Conservation (phyloP, 1,139 yeast genomes). For the Yarrowia galli region DNA sequence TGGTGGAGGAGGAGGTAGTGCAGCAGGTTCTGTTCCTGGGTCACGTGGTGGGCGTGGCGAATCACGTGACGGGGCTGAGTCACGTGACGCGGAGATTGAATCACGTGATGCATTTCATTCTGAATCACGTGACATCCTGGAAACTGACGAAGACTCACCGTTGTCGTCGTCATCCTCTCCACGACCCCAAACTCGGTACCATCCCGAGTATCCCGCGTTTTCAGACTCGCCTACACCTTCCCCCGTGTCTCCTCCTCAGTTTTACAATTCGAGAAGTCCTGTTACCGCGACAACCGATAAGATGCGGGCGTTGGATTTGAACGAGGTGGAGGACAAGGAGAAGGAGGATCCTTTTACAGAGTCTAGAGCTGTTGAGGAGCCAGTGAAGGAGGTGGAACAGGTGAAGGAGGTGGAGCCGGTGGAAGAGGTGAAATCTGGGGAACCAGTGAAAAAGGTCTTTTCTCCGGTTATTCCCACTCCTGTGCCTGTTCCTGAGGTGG, state of each 20-base stretch:
- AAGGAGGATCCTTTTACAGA: conserved; percentile 8
- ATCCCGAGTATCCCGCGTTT: conserved; percentile 1
- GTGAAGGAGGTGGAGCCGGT: not conserved
- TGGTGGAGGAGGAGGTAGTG: too few species aligned
- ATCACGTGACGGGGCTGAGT: not conserved
- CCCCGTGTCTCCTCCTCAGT: conserved; percentile 18
- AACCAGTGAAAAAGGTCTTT: not conserved
- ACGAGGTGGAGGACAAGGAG: not conserved
- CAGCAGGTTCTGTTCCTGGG: not conserved
- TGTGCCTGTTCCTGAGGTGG: conserved; percentile 5
- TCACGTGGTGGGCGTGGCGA: too few species aligned
- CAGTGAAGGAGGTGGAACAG: not conserved
- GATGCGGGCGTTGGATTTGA: conserved; percentile 4
- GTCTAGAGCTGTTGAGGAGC: too few species aligned
- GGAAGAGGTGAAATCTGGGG: not conserved
- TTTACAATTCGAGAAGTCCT: conserved; percentile 21
- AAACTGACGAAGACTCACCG: too few species aligned
- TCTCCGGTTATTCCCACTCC: conserved; percentile 22
- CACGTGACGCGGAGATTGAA: not conserved
- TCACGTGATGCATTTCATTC: not conserved
- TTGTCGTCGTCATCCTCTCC: too few species aligned
- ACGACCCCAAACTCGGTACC: not conserved
- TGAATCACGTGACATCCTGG: not conserved
- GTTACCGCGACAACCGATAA: not conserved
- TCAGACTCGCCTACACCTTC: conserved; percentile 10